phyloP scores from a whole-genome alignment of 768 basidiomycete genomes.

The Lactarius sanguifluus region DNA sequence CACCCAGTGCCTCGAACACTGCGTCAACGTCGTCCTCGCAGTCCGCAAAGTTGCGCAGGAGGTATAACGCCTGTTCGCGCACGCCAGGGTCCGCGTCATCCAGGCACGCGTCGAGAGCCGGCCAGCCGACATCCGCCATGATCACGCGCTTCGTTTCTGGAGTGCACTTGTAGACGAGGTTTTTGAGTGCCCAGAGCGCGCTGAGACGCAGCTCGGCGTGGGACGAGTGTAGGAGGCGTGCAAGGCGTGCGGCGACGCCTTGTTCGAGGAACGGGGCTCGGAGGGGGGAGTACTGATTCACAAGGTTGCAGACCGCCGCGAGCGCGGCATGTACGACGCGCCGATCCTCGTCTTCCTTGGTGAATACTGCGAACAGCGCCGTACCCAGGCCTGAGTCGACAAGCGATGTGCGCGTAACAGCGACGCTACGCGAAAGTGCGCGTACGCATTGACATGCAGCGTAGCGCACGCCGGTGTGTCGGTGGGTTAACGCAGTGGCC shows the following conservation, averaged over 20 bases:
- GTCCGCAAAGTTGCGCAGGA: conserved; percentile 67
- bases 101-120: conserved; percentile 57
- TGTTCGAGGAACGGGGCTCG: conserved; percentile 68
- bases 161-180: conserved; percentile 65
- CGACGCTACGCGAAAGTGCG: conserved; percentile 74
- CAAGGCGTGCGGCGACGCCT: conserved; percentile 64
- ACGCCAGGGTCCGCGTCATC: conserved; percentile 52
- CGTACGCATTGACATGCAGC: conserved; percentile 86
- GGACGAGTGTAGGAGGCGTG: conserved; percentile 51
- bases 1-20: conserved; percentile 54
- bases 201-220: conserved; percentile 63
- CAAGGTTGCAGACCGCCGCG: conserved; percentile 78
- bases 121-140: conserved; percentile 71
- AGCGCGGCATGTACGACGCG: conserved; percentile 71
- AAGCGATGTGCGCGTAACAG: conserved; percentile 79
- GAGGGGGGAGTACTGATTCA: conserved; percentile 84
- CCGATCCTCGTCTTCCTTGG: conserved; percentile 58
- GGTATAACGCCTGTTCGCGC: conserved; percentile 70
- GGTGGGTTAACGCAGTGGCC: conserved; percentile 55
- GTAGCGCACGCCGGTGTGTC: conserved; percentile 73
- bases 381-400: conserved; percentile 80
- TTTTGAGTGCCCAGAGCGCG: conserved; percentile 86
- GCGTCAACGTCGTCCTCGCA: conserved; percentile 63
- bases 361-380: conserved; percentile 61
- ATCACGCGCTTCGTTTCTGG: conserved; percentile 62